Evolutionary conservation across 1,284 basidiomycete genomes (phyloP), one percentile per base, ranked within the genome.

Genomic region (Porodaedalea pini): DNA sequence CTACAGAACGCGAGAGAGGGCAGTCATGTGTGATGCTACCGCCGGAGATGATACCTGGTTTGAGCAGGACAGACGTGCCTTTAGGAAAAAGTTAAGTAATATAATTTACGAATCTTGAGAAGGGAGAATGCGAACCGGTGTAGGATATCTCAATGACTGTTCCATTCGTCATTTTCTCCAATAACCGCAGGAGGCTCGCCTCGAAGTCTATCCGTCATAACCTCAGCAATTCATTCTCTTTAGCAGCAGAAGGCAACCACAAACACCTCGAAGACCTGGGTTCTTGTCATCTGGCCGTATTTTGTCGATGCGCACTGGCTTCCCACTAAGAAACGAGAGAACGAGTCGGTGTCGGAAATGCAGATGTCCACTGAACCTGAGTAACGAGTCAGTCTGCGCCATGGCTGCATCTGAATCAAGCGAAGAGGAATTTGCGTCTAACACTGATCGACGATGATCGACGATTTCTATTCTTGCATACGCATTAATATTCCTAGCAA

Each of bases 121-220:
- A 37, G 23, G 52, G 34, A 36, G 7, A 45, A 48, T 36, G 66
- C 80, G 59, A 61, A 92, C 92, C 93, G 11, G 97, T 99, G 17
- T 96, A 90, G 2, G 92, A 96, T 57, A 99, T 99, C 70, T 99
- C 97, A 61, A 99, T 92, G 25, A 92, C 75, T 5, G 92, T 93
- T 1, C 97, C 97, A 78, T 99, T 98, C 3, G 95, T 97, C 1
- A 92, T 75, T 68, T 94, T 94, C 70, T 99, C 96, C 25, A 99
- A 67, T 11, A 99, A 74, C 21, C 97, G 78, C 43, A 99, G 70
- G 31, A 98, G 81, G 66, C 91, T 96, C 54, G 97, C 86, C 75
- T 99, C 97, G 71, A 90, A 97, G 69, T 98, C 95, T 90, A 65
- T 2, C 34, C 27, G n/a, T 4, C 44, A 40, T 21, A 50, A 25